Percentiles rank a stretch among this genome's conserved stretches.
phyloP scores from a whole-genome alignment of 257 asterid species.

The Solanum virginianum region DNA sequence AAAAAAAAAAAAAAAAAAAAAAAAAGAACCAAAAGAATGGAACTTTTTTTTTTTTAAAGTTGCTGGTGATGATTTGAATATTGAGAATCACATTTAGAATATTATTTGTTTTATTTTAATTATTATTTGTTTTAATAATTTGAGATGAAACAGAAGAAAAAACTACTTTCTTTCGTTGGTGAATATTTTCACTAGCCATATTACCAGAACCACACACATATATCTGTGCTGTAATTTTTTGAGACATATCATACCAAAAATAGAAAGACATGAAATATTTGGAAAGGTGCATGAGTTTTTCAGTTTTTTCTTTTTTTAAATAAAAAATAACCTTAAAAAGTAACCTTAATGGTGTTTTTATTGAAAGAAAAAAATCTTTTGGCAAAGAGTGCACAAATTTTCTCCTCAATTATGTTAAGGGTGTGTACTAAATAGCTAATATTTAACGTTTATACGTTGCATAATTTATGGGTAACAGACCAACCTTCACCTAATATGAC shows the following conservation, averaged over 20 bases:
- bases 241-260: neutral
- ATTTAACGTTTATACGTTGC: too few relatives aligned
- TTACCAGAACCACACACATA: neutral
- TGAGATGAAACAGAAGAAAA: neutral
- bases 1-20: neutral
- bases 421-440: too few relatives aligned
- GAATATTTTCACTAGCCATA: neutral
- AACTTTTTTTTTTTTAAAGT: neutral
- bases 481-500: too few relatives aligned
- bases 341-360: too few relatives aligned
- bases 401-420: too few relatives aligned
- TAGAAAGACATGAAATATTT: neutral
- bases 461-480: too few relatives aligned
- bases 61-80: neutral
- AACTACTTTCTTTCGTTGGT: neutral
- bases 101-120: neutral
- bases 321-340: too few relatives aligned
- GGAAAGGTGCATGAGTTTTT: neutral
- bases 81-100: neutral
- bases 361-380: too few relatives aligned
- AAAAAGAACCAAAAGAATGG: neutral
- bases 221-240: neutral
- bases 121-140: neutral
- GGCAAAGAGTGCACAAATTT: too few relatives aligned
- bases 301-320: neutral